These are phyloP conservation scores for Podila horticola DNA, from an alignment of 192 early-diverging fungal species.

Conservation along the genomic window DNA sequence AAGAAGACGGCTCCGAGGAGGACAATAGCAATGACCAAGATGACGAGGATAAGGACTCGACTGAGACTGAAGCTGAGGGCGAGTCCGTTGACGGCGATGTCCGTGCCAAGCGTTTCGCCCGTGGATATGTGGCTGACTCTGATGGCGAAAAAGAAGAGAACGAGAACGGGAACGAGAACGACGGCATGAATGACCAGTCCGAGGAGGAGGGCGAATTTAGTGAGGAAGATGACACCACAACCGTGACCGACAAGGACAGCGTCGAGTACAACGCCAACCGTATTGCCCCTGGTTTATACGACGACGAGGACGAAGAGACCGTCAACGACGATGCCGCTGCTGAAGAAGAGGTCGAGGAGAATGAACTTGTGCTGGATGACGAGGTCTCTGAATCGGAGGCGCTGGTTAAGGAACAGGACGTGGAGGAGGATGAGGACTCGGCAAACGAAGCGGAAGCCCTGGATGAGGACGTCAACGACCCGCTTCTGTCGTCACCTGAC, in stretches of 20 bases:
- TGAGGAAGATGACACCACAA: not conserved
- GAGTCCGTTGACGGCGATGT: not conserved
- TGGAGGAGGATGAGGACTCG: slow-evolving; percentile 27
- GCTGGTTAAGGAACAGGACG: slow-evolving; percentile 20
- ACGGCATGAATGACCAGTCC: not conserved
- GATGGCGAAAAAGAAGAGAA: not conserved
- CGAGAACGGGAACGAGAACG: not conserved
- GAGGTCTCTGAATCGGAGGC: slow-evolving; percentile 41
- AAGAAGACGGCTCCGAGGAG: not conserved
- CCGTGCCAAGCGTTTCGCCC: not conserved
- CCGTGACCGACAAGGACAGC: not conserved
- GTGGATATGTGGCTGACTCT: not conserved
- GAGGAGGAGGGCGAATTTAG: not conserved
- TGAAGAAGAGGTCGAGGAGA: not conserved
- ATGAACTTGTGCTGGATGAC: slow-evolving; percentile 5
- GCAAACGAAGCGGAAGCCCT: slow-evolving; percentile 7
- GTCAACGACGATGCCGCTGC: not conserved
- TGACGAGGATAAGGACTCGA: not conserved
- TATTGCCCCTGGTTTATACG: not conserved
- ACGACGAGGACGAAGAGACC: not conserved
- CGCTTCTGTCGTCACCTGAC: not conserved
- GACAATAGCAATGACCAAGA: not conserved
- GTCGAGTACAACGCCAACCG: not conserved
- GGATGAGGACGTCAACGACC: slow-evolving; percentile 30
- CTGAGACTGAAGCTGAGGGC: not conserved